Evolutionary conservation across 2,329 filamentous ascomycete genomes (phyloP).

Genomic region (Juglanconis oblonga): DNA sequence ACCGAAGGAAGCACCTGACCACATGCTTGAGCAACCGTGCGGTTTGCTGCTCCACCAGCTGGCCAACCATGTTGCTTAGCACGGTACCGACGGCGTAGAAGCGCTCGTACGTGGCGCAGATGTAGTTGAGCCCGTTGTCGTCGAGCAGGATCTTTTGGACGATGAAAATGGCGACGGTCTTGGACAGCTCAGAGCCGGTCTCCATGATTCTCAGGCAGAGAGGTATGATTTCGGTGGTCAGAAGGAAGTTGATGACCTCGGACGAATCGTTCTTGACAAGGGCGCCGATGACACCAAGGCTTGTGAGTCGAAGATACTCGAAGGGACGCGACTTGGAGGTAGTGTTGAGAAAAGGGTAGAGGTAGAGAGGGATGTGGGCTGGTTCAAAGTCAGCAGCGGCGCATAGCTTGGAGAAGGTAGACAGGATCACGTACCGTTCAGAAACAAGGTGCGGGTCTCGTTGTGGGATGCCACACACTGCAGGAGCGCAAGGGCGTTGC

Average conservation of each 20-base stretch:
- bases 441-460: slow-evolving; percentile 88
- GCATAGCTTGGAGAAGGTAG: background rate
- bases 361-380: slow-evolving; percentile 97
- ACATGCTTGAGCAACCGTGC: slow-evolving; percentile 95
- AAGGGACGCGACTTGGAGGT: slow-evolving; percentile 97
- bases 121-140: slow-evolving; percentile 95
- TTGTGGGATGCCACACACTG: slow-evolving; percentile 98
- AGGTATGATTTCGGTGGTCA: slow-evolving; percentile 98
- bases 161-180: slow-evolving; percentile 99
- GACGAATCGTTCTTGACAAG: slow-evolving; percentile 98
- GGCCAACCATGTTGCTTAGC: slow-evolving; percentile 96
- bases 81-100: slow-evolving; percentile 98
- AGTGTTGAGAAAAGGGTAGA: slow-evolving; percentile 98
- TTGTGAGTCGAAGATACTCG: slow-evolving; percentile 94
- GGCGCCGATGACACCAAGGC: slow-evolving; percentile 92
- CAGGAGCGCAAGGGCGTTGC: slow-evolving; percentile 90
- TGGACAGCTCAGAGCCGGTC: slow-evolving; percentile 95
- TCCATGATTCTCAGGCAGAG: slow-evolving; percentile 98
- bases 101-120: slow-evolving; percentile 96
- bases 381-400: slow-evolving; percentile 8
- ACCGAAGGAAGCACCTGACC: slow-evolving; percentile 94
- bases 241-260: slow-evolving; percentile 97
- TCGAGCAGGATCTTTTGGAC: slow-evolving; percentile 98
- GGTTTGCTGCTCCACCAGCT: slow-evolving; percentile 96
- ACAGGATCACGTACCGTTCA: slow-evolving; percentile 66